phyloP scores from a whole-genome alignment of 2,329 filamentous ascomycete species.

The Annulohypoxylon truncatum region DNA sequence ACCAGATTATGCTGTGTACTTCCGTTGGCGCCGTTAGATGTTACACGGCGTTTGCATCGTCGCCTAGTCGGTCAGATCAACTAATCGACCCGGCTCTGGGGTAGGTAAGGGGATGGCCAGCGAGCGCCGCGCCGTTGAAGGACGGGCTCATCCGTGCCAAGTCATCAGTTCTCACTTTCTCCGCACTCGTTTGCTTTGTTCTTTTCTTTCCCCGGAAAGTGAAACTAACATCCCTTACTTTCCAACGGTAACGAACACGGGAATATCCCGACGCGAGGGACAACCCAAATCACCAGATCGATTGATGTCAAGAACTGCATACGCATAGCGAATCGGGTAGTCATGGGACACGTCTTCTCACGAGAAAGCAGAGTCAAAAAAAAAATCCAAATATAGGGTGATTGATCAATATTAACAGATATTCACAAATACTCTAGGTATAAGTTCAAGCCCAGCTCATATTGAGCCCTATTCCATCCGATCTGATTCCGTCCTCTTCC shows the following conservation, averaged over 20 bases:
- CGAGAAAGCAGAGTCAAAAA: background rate
- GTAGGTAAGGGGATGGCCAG: background rate
- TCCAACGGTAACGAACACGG: background rate
- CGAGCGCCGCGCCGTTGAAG: background rate
- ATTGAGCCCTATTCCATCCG: conserved; percentile 30
- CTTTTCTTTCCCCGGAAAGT: background rate
- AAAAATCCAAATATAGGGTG: background rate
- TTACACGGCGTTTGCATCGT: background rate
- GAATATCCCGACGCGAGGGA: background rate
- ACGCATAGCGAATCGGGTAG: background rate
- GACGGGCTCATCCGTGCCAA: background rate
- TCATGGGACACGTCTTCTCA: background rate
- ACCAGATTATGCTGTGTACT: background rate
- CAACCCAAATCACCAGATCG: background rate
- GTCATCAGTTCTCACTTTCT: background rate
- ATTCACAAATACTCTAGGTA: conserved; percentile 43
- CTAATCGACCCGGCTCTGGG: background rate
- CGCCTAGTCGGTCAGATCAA: background rate
- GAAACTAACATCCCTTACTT: background rate
- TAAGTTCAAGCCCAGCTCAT: conserved; percentile 40
- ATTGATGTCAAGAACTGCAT: background rate
- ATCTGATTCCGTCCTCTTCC: conserved; percentile 20
- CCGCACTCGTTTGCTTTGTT: background rate
- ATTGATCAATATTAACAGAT: conserved; percentile 37
- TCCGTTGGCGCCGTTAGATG: background rate